Conservation (phyloP, 495 filamentous ascomycete genomes). For the Xeromyces bisporus region DNA sequence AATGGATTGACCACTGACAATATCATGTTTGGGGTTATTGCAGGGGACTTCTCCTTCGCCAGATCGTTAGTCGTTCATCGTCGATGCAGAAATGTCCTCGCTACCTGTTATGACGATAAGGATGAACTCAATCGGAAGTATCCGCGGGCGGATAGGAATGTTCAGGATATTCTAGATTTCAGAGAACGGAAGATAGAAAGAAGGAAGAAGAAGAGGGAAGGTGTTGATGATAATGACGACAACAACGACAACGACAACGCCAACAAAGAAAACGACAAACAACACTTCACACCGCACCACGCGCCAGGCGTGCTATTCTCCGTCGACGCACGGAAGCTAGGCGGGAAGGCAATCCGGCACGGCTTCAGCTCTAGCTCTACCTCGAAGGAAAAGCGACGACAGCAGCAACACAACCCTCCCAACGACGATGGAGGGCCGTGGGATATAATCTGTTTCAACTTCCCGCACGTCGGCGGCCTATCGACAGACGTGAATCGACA, state of each 20-base stretch:
- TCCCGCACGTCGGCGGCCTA: conserved; percentile 86
- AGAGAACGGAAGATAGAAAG: neutral
- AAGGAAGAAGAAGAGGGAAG: neutral
- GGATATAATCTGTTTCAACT: conserved; percentile 82
- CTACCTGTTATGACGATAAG: conserved; percentile 43
- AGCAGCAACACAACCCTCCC: conserved; percentile 1
- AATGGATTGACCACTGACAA: neutral
- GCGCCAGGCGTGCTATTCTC: conserved; percentile 41
- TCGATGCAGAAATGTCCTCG: conserved; percentile 45
- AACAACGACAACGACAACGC: conserved; percentile 1
- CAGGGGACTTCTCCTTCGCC: conserved; percentile 77
- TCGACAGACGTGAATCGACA: conserved; percentile 88
- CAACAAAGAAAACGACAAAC: conserved; percentile 4
- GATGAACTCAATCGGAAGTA: conserved; percentile 50
- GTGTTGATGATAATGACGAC: neutral
- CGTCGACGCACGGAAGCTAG: conserved; percentile 58
- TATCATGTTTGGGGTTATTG: too few species aligned
- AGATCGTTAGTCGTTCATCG: conserved; percentile 56
- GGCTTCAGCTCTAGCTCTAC: conserved; percentile 17
- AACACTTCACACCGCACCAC: conserved; percentile 1
- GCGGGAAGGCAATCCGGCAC: conserved; percentile 25
- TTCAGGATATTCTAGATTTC: conserved; percentile 30
- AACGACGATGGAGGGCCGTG: conserved; percentile 28
- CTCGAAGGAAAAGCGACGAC: conserved; percentile 8
- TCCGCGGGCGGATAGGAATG: conserved; percentile 49